phyloP scores from a whole-genome alignment of 2,329 filamentous ascomycete genomes.

The Clarireedia paspali region DNA sequence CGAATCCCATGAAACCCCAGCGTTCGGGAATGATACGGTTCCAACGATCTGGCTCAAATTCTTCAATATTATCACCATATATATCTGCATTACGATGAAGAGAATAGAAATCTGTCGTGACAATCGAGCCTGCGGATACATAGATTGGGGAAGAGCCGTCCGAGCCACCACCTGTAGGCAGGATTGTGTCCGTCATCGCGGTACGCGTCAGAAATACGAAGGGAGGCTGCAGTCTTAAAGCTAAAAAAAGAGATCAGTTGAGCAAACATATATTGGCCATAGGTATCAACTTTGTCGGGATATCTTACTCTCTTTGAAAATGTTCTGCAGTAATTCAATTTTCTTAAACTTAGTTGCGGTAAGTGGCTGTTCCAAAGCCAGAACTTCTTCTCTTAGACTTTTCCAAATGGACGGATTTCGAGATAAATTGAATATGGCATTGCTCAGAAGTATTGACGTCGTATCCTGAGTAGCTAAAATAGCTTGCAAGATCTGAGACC shows the following conservation, averaged over 20 bases:
- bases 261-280: background rate
- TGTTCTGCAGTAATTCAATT: background rate
- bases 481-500: conserved; percentile 1
- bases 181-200: conserved; percentile 10
- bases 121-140: conserved; percentile 8
- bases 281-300: background rate
- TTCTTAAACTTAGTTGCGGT: background rate
- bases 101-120: conserved; percentile 2
- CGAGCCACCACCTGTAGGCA: conserved; percentile 14
- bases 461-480: conserved; percentile 3
- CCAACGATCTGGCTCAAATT: conserved; percentile 71
- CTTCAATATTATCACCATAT: conserved; percentile 62
- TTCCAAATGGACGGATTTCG: background rate
- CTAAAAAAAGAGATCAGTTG: rapidly evolving
- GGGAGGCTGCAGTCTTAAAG: conserved; percentile 13
- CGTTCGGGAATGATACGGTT: conserved; percentile 51
- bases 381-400: background rate
- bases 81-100: conserved; percentile 28
- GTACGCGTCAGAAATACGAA: conserved; percentile 11
- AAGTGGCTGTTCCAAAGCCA: background rate
- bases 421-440: background rate
- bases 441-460: conserved; percentile 3
- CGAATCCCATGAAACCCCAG: conserved; percentile 61
- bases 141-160: conserved; percentile 12
- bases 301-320: conserved; percentile 1